Percentiles rank a stretch among this genome's conserved stretches.
Conservation (phyloP, 2,329 filamentous ascomycete genomes). For the Dothiorella sarmentorum region DNA sequence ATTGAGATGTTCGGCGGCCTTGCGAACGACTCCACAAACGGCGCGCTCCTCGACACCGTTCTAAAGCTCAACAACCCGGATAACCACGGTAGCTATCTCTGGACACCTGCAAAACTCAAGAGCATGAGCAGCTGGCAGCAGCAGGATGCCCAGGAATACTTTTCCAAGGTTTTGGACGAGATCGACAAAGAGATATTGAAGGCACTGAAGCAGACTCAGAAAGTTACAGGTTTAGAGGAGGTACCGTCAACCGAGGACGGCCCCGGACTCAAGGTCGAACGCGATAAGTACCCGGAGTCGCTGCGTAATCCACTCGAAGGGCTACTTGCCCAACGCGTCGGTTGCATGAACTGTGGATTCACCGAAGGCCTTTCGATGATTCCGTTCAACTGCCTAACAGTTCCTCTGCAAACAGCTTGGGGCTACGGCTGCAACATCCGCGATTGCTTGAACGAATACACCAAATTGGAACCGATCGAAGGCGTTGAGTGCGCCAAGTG, state of each 20-base stretch:
- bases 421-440: slow-evolving; percentile 70
- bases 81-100: slow-evolving; percentile 73
- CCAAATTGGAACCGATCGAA: slow-evolving; percentile 77
- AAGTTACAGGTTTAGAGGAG: slow-evolving; percentile 1
- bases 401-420: slow-evolving; percentile 67
- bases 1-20: slow-evolving; percentile 34
- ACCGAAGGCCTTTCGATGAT: slow-evolving; percentile 86
- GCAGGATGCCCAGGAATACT: slow-evolving; percentile 97
- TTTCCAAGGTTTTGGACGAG: slow-evolving; percentile 81
- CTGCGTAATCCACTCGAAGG: slow-evolving; percentile 81
- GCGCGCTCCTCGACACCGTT: slow-evolving; percentile 63
- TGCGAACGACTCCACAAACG: slow-evolving; percentile 45
- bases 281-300: slow-evolving; percentile 18
- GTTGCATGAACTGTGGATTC: slow-evolving; percentile 79
- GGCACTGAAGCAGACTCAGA: slow-evolving; percentile 41
- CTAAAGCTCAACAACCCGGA: slow-evolving; percentile 64
- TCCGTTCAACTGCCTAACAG: slow-evolving; percentile 88
- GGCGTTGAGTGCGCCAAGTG: slow-evolving; percentile 91
- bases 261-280: neutral
- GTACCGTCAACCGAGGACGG: slow-evolving; percentile 2
- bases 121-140: slow-evolving; percentile 94
- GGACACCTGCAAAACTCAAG: slow-evolving; percentile 78
- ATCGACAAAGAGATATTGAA: slow-evolving; percentile 70
- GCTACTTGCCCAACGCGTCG: slow-evolving; percentile 80
- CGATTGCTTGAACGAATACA: slow-evolving; percentile 80